phyloP scores from a whole-genome alignment of 345 rosid species.

The Melaleuca alternifolia region DNA sequence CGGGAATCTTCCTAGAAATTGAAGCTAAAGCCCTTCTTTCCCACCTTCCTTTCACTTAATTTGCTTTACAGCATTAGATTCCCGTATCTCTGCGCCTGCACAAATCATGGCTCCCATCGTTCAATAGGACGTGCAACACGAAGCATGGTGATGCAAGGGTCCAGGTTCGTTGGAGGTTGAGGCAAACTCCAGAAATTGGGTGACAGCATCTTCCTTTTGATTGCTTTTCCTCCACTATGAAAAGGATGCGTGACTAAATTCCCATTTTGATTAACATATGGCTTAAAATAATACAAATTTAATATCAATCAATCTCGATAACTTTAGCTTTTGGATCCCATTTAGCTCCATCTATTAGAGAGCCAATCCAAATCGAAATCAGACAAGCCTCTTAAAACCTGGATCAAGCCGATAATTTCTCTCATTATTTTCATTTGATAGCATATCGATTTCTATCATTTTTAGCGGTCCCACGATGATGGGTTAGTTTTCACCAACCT shows the following conservation, averaged over 20 bases:
- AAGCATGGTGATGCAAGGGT: not conserved
- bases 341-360: not conserved
- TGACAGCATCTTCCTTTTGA: not conserved
- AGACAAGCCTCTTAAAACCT: not conserved
- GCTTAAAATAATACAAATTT: not conserved
- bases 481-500: not conserved
- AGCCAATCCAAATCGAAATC: not conserved
- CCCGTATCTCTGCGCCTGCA: not conserved
- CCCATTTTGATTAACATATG: not conserved
- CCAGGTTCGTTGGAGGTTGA: not conserved
- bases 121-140: not conserved
- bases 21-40: not conserved
- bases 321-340: not conserved
- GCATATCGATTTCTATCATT: not conserved
- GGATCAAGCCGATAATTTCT: not conserved
- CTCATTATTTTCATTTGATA: not conserved
- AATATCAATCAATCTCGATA: not conserved
- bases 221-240: not conserved
- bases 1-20: not conserved
- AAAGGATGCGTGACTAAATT: not conserved
- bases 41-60: not conserved
- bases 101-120: not conserved
- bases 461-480: not conserved
- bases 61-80: not conserved
- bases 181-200: not conserved